Percentiles rank a stretch among this genome's conserved stretches.
phyloP scores from a whole-genome alignment of 352 stramenopile species.

The Phytophthora sansomeana region DNA sequence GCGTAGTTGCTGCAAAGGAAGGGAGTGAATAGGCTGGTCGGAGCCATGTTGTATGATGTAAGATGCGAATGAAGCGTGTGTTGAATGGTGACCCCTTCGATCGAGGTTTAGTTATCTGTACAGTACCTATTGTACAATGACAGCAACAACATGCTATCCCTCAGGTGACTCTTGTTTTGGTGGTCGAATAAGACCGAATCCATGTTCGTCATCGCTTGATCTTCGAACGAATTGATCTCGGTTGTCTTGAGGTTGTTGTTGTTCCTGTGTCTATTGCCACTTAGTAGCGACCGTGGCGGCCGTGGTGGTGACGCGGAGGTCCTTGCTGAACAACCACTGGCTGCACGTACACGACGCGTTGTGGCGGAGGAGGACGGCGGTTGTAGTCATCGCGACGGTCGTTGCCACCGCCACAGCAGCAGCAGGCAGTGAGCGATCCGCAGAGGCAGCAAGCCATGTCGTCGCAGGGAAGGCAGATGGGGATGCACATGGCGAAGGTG shows the following conservation, averaged over 20 bases:
- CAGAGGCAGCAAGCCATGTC: constrained; percentile 46
- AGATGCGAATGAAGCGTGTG: not conserved
- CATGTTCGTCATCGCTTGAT: constrained; percentile 3
- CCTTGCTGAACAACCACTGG: constrained; percentile 41
- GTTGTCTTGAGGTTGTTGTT: constrained; percentile 4
- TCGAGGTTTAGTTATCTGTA: constrained; percentile 4
- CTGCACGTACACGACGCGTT: constrained; percentile 45
- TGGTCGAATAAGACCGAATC: no score
- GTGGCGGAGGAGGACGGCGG: constrained; percentile 21
- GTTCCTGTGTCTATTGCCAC: not conserved
- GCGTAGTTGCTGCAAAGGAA: constrained; percentile 3
- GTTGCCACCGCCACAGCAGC: constrained; percentile 34
- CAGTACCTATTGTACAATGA: constrained; percentile 19
- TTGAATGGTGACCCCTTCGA: constrained; percentile 8
- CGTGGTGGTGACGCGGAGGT: constrained; percentile 14
- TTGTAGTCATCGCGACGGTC: constrained; percentile 26
- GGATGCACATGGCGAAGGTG: constrained; percentile 34
- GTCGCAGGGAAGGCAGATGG: constrained; percentile 39
- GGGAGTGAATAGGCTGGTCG: not conserved
- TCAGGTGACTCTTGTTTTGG: not conserved
- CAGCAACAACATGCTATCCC: not conserved
- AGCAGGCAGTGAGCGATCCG: constrained; percentile 40
- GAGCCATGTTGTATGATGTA: not conserved
- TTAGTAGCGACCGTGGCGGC: constrained; percentile 18
- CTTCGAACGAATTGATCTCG: not conserved